A percentile compares a stretch with the other conserved stretches of the same genome.
Conservation (phyloP, 768 basidiomycete genomes). For the Hypholoma fasciculare region DNA sequence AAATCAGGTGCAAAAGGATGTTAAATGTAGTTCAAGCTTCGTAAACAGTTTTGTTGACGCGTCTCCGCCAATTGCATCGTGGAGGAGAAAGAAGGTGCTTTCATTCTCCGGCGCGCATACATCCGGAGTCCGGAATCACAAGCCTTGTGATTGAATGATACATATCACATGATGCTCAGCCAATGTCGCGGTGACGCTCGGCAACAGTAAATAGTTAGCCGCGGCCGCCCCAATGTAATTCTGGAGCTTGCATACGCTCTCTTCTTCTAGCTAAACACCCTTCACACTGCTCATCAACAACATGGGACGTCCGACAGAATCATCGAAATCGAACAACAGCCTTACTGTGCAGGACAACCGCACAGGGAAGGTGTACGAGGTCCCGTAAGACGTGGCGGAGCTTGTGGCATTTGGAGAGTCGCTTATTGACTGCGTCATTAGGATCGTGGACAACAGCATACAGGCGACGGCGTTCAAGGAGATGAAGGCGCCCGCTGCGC, state of each 20-base stretch:
- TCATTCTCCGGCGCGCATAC: too few species aligned
- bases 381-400: slow-evolving; percentile 55
- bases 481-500: slow-evolving; percentile 57
- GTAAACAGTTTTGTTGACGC: too few species aligned
- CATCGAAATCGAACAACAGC: slow-evolving; percentile 24
- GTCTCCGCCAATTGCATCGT: too few species aligned
- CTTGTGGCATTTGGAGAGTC: neutral
- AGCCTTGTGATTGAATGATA: too few species aligned
- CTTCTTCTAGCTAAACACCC: slow-evolving; percentile 1
- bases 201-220: too few species aligned
- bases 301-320: slow-evolving; percentile 30
- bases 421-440: slow-evolving; percentile 26
- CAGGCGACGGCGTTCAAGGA: slow-evolving; percentile 80
- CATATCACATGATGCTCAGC: too few species aligned
- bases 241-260: neutral
- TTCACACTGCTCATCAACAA: slow-evolving; percentile 1
- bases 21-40: too few species aligned
- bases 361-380: slow-evolving; percentile 73
- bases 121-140: too few species aligned
- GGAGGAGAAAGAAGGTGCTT: too few species aligned
- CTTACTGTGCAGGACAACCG: slow-evolving; percentile 82
- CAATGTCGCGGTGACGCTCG: too few species aligned
- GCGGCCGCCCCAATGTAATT: too few species aligned
- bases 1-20: too few species aligned
- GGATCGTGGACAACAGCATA: slow-evolving; percentile 80